A percentile compares a stretch with the other conserved stretches of the same genome.
Conservation (phyloP, 306 rosid genomes). For the Cucurbita argyrosperma region DNA sequence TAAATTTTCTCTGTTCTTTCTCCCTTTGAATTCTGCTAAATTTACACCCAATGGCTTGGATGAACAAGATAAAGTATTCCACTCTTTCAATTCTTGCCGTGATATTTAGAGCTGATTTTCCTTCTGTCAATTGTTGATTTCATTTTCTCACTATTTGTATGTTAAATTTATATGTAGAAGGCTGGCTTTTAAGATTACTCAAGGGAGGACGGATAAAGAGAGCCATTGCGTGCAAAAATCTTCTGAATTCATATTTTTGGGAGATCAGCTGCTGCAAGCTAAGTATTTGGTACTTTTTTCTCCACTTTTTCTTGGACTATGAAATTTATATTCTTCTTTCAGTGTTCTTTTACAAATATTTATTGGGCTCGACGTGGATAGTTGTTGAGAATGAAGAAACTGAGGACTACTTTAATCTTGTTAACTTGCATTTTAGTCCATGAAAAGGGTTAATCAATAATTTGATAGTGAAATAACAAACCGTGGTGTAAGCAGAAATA, state of each 20-base stretch:
- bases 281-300: background rate
- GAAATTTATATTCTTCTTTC: background rate
- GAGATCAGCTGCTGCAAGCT: background rate
- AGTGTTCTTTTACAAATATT: background rate
- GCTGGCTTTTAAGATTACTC: background rate
- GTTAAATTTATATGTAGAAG: background rate
- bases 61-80: background rate
- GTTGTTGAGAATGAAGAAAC: background rate
- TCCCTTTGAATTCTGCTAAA: background rate
- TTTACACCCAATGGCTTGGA: background rate
- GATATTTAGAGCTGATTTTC: background rate
- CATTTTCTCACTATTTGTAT: background rate
- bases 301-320: background rate
- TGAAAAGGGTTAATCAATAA: background rate
- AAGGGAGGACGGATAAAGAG: background rate
- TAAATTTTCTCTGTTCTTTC: background rate
- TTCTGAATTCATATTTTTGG: background rate
- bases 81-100: background rate
- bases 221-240: background rate
- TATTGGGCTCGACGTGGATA: background rate
- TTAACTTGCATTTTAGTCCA: background rate
- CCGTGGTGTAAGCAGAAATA: no score
- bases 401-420: background rate
- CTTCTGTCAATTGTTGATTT: background rate
- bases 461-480: background rate